These are phyloP conservation scores for Choiromyces venosus DNA, from an alignment of 495 filamentous ascomycete genomes.

Conservation along the genomic window DNA sequence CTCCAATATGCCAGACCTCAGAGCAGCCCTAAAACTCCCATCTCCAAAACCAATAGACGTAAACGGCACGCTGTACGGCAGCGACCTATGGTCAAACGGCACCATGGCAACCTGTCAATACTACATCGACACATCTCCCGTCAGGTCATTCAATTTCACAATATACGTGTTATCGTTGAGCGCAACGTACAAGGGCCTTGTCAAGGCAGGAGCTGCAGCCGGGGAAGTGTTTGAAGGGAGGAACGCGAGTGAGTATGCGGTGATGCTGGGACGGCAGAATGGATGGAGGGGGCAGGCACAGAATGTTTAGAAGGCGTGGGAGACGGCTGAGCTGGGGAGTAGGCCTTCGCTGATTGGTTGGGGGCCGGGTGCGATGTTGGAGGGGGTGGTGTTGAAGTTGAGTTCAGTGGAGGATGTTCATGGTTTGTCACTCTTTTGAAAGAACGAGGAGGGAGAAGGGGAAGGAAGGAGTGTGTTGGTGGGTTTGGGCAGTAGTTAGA, in stretches of 20 bases:
- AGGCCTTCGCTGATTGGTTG: constrained; percentile 26
- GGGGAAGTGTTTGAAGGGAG: constrained; percentile 20
- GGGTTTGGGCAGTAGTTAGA: constrained; percentile 11
- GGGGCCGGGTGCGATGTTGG: constrained; percentile 10
- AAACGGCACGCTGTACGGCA: constrained; percentile 21
- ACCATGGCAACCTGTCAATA: constrained; percentile 16
- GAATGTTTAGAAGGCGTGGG: constrained; percentile 30
- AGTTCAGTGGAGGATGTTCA: constrained; percentile 25
- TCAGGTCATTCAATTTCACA: constrained; percentile 25
- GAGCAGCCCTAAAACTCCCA: constrained; percentile 20
- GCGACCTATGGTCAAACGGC: constrained; percentile 16
- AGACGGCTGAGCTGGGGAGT: constrained; percentile 23
- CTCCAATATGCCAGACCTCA: constrained; percentile 27
- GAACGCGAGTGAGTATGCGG: constrained; percentile 22
- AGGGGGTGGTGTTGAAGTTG: constrained; percentile 24
- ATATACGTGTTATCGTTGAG: constrained; percentile 29
- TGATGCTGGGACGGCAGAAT: constrained; percentile 27
- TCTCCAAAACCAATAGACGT: constrained; percentile 26
- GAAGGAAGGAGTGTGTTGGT: neutral
- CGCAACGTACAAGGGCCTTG: constrained; percentile 23
- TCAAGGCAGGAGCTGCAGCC: constrained; percentile 12
- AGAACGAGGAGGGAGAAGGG: neutral
- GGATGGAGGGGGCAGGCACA: constrained; percentile 30
- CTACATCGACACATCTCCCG: constrained; percentile 27
- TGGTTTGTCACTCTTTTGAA: constrained; percentile 3